Evolutionary conservation across 345 rosid genomes (phyloP), one percentile per base, ranked within the genome.

Genomic region (Gossypium thurberi): DNA sequence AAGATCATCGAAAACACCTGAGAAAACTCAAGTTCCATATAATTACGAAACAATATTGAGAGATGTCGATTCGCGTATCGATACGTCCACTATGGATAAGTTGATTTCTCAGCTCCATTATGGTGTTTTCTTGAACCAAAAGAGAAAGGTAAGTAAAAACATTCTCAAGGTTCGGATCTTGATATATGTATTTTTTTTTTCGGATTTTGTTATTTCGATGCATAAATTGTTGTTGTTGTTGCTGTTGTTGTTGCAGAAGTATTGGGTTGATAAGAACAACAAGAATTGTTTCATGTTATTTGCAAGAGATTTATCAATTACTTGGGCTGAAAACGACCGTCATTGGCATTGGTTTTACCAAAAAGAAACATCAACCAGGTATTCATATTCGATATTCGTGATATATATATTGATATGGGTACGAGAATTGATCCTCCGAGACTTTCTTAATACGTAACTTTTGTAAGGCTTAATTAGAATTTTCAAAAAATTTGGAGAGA

Each of bases 321-420:
- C 82, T 42, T 90, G 98, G 91, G 81, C 86, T 33, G 91, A 87
- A 20, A 71, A 85, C 50, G 3, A 37, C 18, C 67, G 33, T 62
- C 84, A 66, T 76, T 92, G 98, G 98, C 72, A 26, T 47, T 92
- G 96, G 97, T 28, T 40, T 65, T 0, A 37, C 71, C 62, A 72
- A 9, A 66, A 65, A 43, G 90, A 87, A 62, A 70, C 87, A 15
- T 75, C 75, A 12, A 76, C 76, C 76, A 82, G 81, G 87, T 84
- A 5, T 5, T 33, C 40, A 33, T 5, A 33, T 5, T 33, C 7
- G 40, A 33, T 33, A 33, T 33, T 33, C 40, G 7, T 33, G 40
- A 33, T 33, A 33, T 33, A 33, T 33, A 33, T 33, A 33, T 33
- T 33, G 37, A 33, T 33, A 33, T 33, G 40, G 7, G 40, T 33